Percentiles rank a stretch among this genome's conserved stretches.
These are phyloP conservation scores for Mentha longifolia DNA, from an alignment of 257 asterid species.

Conservation along the genomic window DNA sequence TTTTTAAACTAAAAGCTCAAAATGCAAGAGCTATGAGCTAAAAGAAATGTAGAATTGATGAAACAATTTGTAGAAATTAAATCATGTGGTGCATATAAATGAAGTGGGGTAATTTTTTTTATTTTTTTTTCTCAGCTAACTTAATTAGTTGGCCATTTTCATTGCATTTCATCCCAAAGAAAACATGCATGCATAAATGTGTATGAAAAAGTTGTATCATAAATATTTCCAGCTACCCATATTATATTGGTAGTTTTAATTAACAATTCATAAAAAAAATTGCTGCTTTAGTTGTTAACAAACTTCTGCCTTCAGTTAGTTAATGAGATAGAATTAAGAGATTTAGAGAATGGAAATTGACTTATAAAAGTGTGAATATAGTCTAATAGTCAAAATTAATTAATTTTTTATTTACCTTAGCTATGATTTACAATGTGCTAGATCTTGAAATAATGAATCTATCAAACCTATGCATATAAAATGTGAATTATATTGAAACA, in stretches of 20 bases:
- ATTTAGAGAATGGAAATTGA: background rate
- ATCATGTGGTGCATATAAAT: slow-evolving; percentile 49
- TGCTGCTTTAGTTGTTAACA: slow-evolving; percentile 19
- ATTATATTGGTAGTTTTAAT: background rate
- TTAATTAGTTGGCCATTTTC: slow-evolving; percentile 27
- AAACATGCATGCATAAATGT: background rate
- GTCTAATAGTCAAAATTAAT: background rate
- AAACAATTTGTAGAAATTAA: background rate
- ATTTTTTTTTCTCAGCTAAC: slow-evolving; percentile 35
- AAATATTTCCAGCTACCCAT: slow-evolving; percentile 41
- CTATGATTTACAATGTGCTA: too few species aligned
- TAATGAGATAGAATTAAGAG: background rate
- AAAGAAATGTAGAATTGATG: slow-evolving; percentile 7
- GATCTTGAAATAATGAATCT: too few species aligned
- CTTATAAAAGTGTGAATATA: background rate
- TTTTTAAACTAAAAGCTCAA: slow-evolving; percentile 19
- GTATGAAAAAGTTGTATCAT: slow-evolving; percentile 22
- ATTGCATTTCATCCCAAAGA: background rate
- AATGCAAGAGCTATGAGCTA: slow-evolving; percentile 4
- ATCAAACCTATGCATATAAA: background rate
- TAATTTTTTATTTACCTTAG: too few species aligned
- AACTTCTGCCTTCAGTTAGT: background rate
- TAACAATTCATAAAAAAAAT: slow-evolving; percentile 28
- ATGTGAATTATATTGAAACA: background rate
- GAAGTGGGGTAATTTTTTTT: slow-evolving; percentile 34